Conservation (phyloP, 345 rosid genomes). For the Arabidopsis arenosa region DNA sequence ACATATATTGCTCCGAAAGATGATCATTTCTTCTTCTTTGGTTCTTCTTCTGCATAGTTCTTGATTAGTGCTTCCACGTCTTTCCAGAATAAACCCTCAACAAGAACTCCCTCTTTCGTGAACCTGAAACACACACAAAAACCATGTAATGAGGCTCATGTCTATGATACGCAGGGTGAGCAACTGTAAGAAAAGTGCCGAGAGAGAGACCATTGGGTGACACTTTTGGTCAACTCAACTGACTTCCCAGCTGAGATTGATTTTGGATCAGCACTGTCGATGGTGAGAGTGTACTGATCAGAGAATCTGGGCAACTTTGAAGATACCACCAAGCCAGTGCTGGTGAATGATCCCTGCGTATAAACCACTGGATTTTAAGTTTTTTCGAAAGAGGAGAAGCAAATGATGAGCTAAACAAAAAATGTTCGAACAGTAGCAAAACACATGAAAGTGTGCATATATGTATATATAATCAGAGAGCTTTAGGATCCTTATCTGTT, state of each 20-base stretch:
- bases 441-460: conserved; percentile 3
- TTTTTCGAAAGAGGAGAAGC: not conserved
- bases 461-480: not conserved
- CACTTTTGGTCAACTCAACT: conserved; percentile 80
- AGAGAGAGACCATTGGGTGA: conserved; percentile 74
- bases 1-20: conserved; percentile 21
- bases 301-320: conserved; percentile 96
- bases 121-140: conserved; percentile 58
- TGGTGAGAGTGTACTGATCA: conserved; percentile 76
- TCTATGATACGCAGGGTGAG: not conserved
- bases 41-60: conserved; percentile 75
- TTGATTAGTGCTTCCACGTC: conserved; percentile 75
- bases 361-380: conserved; percentile 2
- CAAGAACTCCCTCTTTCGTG: conserved; percentile 87
- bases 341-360: conserved; percentile 80
- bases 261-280: conserved; percentile 89
- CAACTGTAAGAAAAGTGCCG: not conserved
- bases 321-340: conserved; percentile 90
- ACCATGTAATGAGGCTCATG: not conserved
- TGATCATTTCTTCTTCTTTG: conserved; percentile 80
- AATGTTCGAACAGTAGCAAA: not conserved
- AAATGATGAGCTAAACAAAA: conserved; percentile 12
- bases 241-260: conserved; percentile 89
- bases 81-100: conserved; percentile 91
- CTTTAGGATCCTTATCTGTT: not conserved